Percentiles rank a stretch among this genome's conserved stretches.
Conservation (phyloP, 108 stramenopile species). For the Skeletonema potamos region DNA sequence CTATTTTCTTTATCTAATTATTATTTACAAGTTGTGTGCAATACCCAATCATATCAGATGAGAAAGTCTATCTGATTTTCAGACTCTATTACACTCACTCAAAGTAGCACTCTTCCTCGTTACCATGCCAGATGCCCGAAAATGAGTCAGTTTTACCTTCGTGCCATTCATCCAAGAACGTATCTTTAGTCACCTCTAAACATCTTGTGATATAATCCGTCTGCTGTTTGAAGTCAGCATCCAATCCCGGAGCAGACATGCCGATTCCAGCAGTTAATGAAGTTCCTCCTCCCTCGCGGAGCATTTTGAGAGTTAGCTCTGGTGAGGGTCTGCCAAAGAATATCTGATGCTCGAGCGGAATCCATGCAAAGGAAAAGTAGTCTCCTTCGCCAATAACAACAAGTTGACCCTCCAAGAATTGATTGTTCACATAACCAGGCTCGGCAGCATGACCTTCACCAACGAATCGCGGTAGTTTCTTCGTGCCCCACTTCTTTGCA, state of each 20-base stretch:
- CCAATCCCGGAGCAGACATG: conserved; percentile 29
- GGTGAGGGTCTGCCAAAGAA: conserved; percentile 82
- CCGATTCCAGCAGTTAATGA: conserved; percentile 35
- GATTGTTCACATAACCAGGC: conserved; percentile 55
- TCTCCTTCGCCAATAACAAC: conserved; percentile 74
- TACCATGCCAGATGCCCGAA: conserved; percentile 74
- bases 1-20: not conserved
- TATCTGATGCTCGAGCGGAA: conserved; percentile 77
- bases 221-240: conserved; percentile 54
- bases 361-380: conserved; percentile 84
- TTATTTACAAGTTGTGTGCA: not conserved
- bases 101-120: conserved; percentile 70
- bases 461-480: conserved; percentile 53
- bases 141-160: conserved; percentile 53
- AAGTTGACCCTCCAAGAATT: conserved; percentile 82
- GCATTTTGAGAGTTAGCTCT: conserved; percentile 53
- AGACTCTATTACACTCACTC: conserved; percentile 33
- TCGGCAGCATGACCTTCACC: conserved; percentile 75
- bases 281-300: conserved; percentile 57
- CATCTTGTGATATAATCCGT: conserved; percentile 62
- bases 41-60: not conserved
- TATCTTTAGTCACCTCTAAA: conserved; percentile 64
- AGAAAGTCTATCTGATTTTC: not conserved
- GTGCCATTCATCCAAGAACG: conserved; percentile 44
- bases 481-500: conserved; percentile 77